Evolutionary conservation across 768 basidiomycete species (phyloP).

Genomic region (Coprinopsis sp.): DNA sequence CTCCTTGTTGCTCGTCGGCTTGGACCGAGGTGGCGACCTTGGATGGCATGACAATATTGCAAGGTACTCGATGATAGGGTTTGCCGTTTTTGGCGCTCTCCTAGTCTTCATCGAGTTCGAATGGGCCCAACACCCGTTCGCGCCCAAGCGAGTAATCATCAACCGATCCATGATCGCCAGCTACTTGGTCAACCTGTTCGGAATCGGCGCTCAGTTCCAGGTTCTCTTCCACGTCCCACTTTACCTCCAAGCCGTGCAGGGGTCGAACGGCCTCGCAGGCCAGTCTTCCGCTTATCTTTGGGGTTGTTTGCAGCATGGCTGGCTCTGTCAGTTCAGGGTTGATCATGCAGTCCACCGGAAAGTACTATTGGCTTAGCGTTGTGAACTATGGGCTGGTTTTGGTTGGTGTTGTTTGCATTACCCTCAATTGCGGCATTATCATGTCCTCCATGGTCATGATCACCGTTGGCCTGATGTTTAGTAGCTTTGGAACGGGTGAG

Average conservation of each 20-base stretch:
- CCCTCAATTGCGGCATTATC: constrained; percentile 36
- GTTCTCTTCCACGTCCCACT: constrained; percentile 51
- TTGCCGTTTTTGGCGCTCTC: constrained; percentile 26
- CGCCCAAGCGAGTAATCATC: constrained; percentile 49
- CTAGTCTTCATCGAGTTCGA: constrained; percentile 46
- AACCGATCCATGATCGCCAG: constrained; percentile 46
- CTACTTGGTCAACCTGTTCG: constrained; percentile 59
- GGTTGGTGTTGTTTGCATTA: constrained; percentile 32
- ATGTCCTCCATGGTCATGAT: constrained; percentile 34
- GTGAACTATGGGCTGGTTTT: constrained; percentile 34
- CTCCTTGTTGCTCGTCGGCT: constrained; percentile 51
- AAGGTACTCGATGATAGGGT: constrained; percentile 30
- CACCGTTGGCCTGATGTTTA: constrained; percentile 31
- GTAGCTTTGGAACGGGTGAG: constrained; percentile 38
- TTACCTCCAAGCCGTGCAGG: constrained; percentile 54
- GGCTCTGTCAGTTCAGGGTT: constrained; percentile 52
- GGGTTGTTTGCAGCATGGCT: constrained; percentile 38
- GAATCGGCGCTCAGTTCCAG: constrained; percentile 38
- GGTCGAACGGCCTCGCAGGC: constrained; percentile 43
- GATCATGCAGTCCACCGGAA: constrained; percentile 54
- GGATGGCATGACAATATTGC: constrained; percentile 42
- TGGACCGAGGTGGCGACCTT: constrained; percentile 51
- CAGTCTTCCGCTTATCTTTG: constrained; percentile 48
- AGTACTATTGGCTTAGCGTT: constrained; percentile 49
- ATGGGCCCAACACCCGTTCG: constrained; percentile 55